These are phyloP conservation scores for Microthlaspi erraticum DNA, from an alignment of 345 rosid species.

Conservation along the genomic window DNA sequence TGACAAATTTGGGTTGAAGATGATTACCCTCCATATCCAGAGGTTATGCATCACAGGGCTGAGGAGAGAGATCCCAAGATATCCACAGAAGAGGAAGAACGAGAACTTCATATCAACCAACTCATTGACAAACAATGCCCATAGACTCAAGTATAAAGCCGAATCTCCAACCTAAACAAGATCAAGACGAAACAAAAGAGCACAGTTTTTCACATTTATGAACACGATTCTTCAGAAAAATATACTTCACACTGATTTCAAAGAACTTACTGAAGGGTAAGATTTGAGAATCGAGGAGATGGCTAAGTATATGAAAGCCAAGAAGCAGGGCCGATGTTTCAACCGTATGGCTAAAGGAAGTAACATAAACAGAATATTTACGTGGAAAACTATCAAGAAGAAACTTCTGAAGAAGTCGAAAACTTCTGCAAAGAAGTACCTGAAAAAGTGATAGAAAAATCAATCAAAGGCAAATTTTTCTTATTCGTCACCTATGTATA, in stretches of 20 bases:
- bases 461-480: conserved; percentile 17
- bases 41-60: conserved; percentile 98
- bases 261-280: conserved; percentile 84
- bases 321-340: conserved; percentile 85
- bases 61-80: conserved; percentile 86
- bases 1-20: conserved; percentile 19
- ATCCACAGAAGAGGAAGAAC: conserved; percentile 90
- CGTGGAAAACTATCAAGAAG: conserved; percentile 88
- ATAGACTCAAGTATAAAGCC: conserved; percentile 78
- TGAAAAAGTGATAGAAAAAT: conserved; percentile 52
- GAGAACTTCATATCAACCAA: conserved; percentile 92
- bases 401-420: conserved; percentile 86
- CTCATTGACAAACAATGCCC: conserved; percentile 84
- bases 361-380: conserved; percentile 79
- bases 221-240: background rate
- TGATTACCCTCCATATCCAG: conserved; percentile 96
- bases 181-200: conserved; percentile 21
- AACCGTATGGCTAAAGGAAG: conserved; percentile 87
- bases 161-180: conserved; percentile 84
- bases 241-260: background rate
- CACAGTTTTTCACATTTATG: background rate
- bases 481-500: background rate
- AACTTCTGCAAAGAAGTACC: conserved; percentile 99
- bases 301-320: conserved; percentile 83
- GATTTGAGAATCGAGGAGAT: conserved; percentile 89